A percentile compares a stretch with the other conserved stretches of the same genome.
Conservation (phyloP, 2,329 filamentous ascomycete species). For the Diaporthe citriasiana region DNA sequence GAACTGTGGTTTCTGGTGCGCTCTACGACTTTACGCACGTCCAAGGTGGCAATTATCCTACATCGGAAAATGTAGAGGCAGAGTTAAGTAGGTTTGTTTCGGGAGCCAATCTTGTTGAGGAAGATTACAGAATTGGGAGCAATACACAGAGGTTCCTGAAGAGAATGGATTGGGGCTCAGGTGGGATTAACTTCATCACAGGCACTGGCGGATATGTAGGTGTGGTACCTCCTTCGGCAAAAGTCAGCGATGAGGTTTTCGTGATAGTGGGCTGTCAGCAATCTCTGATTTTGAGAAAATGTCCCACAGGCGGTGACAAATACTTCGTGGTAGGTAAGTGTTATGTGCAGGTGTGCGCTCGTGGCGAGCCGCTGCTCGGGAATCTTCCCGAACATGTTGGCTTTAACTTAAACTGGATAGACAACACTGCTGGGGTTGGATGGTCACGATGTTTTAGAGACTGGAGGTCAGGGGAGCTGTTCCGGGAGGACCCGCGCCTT, state of each 20-base stretch:
- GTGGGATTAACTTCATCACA: background rate
- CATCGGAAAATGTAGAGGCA: background rate
- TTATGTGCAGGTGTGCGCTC: background rate
- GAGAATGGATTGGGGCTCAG: background rate
- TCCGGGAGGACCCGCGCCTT: background rate
- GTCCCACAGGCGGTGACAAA: fast-evolving
- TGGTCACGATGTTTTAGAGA: background rate
- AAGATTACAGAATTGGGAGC: background rate
- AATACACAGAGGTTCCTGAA: background rate
- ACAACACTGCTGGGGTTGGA: background rate
- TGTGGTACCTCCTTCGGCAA: background rate
- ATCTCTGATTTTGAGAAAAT: background rate
- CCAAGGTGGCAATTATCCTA: background rate
- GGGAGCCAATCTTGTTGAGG: background rate
- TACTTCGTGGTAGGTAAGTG: background rate
- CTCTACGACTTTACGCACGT: background rate
- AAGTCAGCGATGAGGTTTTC: background rate
- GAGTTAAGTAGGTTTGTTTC: background rate
- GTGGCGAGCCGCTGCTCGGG: background rate
- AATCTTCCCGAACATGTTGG: background rate
- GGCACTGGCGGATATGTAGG: background rate
- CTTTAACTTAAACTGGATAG: background rate
- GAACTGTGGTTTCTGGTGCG: background rate
- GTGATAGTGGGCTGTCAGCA: background rate
- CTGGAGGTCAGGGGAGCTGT: background rate